phyloP scores from a whole-genome alignment of 2,329 filamentous ascomycete genomes.

The Aspergillus ibericus region DNA sequence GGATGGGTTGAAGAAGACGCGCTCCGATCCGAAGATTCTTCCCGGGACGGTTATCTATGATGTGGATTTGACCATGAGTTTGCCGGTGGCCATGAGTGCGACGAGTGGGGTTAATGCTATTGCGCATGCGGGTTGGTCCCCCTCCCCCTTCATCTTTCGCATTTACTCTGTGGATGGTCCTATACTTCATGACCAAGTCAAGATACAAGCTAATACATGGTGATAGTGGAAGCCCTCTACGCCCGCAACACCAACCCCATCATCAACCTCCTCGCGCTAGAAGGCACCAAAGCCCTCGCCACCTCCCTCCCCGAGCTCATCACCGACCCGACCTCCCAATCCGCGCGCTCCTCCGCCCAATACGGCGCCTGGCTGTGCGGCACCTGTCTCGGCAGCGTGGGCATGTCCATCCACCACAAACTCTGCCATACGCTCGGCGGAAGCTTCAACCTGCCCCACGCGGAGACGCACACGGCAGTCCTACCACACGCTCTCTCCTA shows the following conservation, averaged over 20 bases:
- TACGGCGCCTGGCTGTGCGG: slow-evolving; percentile 68
- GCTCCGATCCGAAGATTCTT: slow-evolving; percentile 59
- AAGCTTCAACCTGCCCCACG: slow-evolving; percentile 63
- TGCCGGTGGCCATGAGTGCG: slow-evolving; percentile 55
- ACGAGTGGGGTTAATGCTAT: slow-evolving; percentile 66
- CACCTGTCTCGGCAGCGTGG: slow-evolving; percentile 58
- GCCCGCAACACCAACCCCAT: slow-evolving; percentile 63
- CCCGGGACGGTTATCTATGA: slow-evolving; percentile 65
- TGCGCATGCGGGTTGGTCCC: slow-evolving; percentile 59
- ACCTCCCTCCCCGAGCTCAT: slow-evolving; percentile 55
- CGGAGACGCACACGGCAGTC: slow-evolving; percentile 65
- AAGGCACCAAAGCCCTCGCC: slow-evolving; percentile 58
- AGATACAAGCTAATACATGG: too few relatives aligned
- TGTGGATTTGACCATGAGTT: slow-evolving; percentile 61
- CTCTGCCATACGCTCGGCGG: slow-evolving; percentile 66
- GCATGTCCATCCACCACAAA: slow-evolving; percentile 68
- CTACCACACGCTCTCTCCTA: slow-evolving; percentile 65
- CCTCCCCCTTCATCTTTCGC: too few relatives aligned
- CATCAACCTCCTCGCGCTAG: slow-evolving; percentile 57
- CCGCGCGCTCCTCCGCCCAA: slow-evolving; percentile 55
- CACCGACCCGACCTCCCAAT: slow-evolving; percentile 43
- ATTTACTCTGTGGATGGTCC: too few relatives aligned
- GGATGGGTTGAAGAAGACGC: slow-evolving; percentile 59
- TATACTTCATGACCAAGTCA: too few relatives aligned
- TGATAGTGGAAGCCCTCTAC: slow-evolving; percentile 61